Evolutionary conservation across 2,329 filamentous ascomycete species (phyloP), one percentile per base, ranked within the genome.

Genomic region (Anthostomella pinea): DNA sequence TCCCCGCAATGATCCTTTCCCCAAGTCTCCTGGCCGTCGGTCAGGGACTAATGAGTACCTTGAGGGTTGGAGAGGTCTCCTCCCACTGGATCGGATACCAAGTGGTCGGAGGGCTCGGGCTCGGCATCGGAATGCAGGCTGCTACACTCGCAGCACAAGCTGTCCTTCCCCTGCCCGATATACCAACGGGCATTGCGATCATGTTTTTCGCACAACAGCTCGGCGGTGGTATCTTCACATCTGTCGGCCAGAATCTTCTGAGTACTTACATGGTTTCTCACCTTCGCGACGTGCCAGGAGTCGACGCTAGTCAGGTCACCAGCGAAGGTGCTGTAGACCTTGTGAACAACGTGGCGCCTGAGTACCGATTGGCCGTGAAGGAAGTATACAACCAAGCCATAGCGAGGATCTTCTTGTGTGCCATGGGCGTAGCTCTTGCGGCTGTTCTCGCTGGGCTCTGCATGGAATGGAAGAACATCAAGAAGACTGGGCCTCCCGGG

Each of bases 391-490:
- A 81, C 48, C 34, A 60, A 8, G 69, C 77, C 0, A 54, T 83
- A 19, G 67, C 66, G 5, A 59, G 69, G 41, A 72, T 72, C 4
- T 82, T 77, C 51, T 73, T 77, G 45, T 75, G 79, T 9, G 66
- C 66, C 8, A 68, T 76, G 25, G 77, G 74, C 0, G 59, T 77
- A 41, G 65, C 67, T 3, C 60, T 65, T 5, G 39, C 75, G 6
- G 70, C 66, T 5, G 64, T 79, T 18, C 36, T 78, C 14, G 77
- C 73, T 2, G 65, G 70, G 0, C 49, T 70, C 8, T 66, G 68
- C 29, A 69, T 82, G 41, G 70, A 81, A 58, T 82, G 77, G 77
- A 77, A 71, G 56, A 74, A 65, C 43, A 70, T 80, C 44, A 79
- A 79, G 64, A 69, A 67, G 34, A 47, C 35, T 6, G 45, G 51